Evolutionary conservation across 1,284 basidiomycete species (phyloP).

Genomic region (Melampsora occidentalis): DNA sequence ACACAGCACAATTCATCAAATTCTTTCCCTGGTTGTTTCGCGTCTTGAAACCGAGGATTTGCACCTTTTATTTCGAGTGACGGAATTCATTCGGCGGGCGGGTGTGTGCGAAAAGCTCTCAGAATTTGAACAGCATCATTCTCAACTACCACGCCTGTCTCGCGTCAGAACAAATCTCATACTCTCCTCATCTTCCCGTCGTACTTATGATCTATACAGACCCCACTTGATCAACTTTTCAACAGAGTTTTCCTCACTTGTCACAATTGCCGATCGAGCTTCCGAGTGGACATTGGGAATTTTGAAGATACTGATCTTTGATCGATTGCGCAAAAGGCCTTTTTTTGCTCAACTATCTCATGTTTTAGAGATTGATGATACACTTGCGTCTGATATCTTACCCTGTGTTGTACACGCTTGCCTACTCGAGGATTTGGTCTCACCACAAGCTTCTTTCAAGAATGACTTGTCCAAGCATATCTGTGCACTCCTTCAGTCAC

Average conservation of each 20-base stretch:
- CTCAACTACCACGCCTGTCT: conserved; percentile 8
- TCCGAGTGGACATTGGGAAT: conserved; percentile 27
- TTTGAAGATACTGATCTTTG: conserved; percentile 32
- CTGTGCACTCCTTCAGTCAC: conserved; percentile 32
- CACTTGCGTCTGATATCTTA: conserved; percentile 67
- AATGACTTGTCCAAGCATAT: conserved; percentile 17
- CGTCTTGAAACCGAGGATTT: conserved; percentile 27
- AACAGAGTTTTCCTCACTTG: conserved; percentile 18
- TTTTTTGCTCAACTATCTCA: conserved; percentile 67
- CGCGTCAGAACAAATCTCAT: conserved; percentile 11
- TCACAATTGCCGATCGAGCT: conserved; percentile 3
- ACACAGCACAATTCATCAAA: conserved; percentile 19
- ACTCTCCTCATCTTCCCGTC: background rate
- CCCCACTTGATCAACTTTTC: background rate
- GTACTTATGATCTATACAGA: background rate
- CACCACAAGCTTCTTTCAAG: conserved; percentile 6
- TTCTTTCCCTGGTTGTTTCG: conserved; percentile 23
- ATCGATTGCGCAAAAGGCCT: conserved; percentile 12
- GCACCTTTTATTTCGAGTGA: conserved; percentile 21
- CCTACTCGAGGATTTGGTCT: conserved; percentile 56
- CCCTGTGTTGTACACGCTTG: conserved; percentile 72
- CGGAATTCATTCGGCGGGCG: conserved; percentile 31
- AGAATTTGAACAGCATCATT: background rate
- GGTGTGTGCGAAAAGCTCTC: conserved; percentile 5
- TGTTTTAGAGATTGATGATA: conserved; percentile 61